Base-by-base conservation (phyloP, 352 stramenopile genomes). In the Thalassiosira hispida region DNA sequence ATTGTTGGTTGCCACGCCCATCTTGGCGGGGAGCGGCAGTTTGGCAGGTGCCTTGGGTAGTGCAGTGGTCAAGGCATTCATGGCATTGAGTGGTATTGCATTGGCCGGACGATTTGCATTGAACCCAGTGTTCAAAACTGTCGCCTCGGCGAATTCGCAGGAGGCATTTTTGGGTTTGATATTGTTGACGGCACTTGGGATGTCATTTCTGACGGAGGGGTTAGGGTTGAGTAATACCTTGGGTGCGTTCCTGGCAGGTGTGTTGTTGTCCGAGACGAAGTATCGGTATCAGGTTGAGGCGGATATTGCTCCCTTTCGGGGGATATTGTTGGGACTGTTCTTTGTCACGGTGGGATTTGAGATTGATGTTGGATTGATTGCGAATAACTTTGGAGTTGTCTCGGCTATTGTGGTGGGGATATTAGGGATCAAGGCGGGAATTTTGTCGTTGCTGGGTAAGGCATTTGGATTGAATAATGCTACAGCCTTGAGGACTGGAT, bases 331-430 rank as follows among this genome's bases (percentile, higher is more conserved):
- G 23, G 94, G 94, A 18, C 79, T 97, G 16, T 97, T 97, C 84
- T 97, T 97, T 82, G 87, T 96, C 14, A 96, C 93, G n/a, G 94
- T 97, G 6, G 94, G 94, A n/a, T 97, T 96, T 77, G 91, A 95
- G 75, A 95, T 97, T 65, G 93, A 97, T 84, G 65, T 96, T 8
- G 63, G 67, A 2, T 81, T 96, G 52, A 91, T 96, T 73, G 70
- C 77, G 22, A 86, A 74, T 47, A 90, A 95, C 40, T 78, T 94
- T 12, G 77, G 83, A 25, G 25, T 86, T 0, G 88, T 96, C 5
- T 85, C 86, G 22, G 73, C 77, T 14, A 86, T 95, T 46, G 88
- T 96, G 14, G 70, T 82, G 25, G 91, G 90, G 6, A 93, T 96
- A 46, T 70, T 96, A 6, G 83, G 67, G 12, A 65, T 96, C 25